These are phyloP conservation scores for Calonectria ilicicola DNA, from an alignment of 2,329 filamentous ascomycete species.

Conservation along the genomic window DNA sequence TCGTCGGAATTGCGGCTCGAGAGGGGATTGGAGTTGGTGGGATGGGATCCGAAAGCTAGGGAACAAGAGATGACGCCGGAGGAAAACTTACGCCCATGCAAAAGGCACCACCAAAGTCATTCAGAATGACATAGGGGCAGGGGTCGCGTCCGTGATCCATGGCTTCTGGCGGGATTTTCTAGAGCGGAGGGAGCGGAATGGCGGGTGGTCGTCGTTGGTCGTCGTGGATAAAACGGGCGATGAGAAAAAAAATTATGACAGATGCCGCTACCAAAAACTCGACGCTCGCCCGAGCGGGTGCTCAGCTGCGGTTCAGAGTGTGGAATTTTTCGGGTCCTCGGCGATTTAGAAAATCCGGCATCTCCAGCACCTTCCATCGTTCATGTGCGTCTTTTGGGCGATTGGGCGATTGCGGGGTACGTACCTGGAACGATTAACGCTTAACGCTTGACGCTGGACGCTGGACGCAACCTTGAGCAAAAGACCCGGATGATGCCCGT, in stretches of 20 bases:
- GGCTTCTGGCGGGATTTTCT: slow-evolving; percentile 25
- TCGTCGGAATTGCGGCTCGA: slow-evolving; percentile 13
- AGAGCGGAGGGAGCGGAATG: slow-evolving; percentile 3
- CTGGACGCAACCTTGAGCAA: neutral
- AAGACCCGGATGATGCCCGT: neutral
- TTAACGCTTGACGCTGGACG: too few species aligned
- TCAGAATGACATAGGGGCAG: slow-evolving; percentile 95
- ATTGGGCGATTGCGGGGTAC: neutral
- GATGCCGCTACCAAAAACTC: slow-evolving; percentile 32
- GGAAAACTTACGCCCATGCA: slow-evolving; percentile 84
- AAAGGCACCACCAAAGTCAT: slow-evolving; percentile 97
- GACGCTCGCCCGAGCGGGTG: slow-evolving; percentile 27
- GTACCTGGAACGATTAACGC: slow-evolving; percentile 7
- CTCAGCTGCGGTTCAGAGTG: slow-evolving; percentile 13
- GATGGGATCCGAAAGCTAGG: slow-evolving; percentile 12
- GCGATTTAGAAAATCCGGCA: slow-evolving; percentile 27
- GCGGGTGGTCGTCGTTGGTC: slow-evolving; percentile 22
- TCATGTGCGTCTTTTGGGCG: neutral
- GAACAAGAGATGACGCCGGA: neutral
- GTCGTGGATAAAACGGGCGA: slow-evolving; percentile 12
- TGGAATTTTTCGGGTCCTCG: slow-evolving; percentile 28
- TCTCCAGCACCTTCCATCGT: slow-evolving; percentile 23
- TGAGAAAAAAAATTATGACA: slow-evolving; percentile 36
- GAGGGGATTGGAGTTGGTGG: neutral
- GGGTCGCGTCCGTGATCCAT: slow-evolving; percentile 99